Evolutionary conservation across 1,139 yeast genomes (phyloP).

Genomic region (Candida sanyaensis): DNA sequence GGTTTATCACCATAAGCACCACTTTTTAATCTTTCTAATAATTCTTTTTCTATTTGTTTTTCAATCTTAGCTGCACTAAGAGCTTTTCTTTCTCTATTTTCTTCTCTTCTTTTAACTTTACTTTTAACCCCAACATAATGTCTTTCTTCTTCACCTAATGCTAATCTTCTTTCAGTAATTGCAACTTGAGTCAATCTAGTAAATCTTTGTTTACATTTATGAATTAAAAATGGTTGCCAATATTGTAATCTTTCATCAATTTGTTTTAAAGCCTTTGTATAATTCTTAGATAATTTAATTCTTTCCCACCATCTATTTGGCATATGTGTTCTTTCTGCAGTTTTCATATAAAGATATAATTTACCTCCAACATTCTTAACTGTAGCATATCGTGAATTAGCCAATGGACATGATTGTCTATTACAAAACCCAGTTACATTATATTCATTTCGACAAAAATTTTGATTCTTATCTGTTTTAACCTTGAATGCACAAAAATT

Average conservation of each 20-base stretch:
- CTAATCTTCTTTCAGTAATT: conserved; percentile 92
- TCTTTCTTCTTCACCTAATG: conserved; percentile 88
- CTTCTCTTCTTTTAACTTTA: conserved; percentile 92
- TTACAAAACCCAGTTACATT: conserved; percentile 90
- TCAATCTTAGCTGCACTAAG: conserved; percentile 95
- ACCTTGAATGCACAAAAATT: conserved; percentile 88
- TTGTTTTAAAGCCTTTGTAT: conserved; percentile 82
- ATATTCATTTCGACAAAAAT: conserved; percentile 84
- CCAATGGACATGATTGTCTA: conserved; percentile 93
- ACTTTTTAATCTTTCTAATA: conserved; percentile 88
- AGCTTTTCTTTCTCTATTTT: conserved; percentile 93
- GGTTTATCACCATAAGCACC: conserved; percentile 99
- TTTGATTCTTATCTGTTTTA: conserved; percentile 77
- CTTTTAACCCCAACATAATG: conserved; percentile 90
- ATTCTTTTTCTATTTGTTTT: conserved; percentile 92
- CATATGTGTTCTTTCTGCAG: conserved; percentile 95
- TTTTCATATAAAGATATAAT: conserved; percentile 90
- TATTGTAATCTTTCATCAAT: conserved; percentile 83
- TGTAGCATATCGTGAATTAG: conserved; percentile 94
- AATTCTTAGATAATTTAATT: conserved; percentile 83
- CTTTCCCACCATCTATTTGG: conserved; percentile 96
- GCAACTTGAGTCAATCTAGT: conserved; percentile 95
- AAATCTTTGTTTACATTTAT: conserved; percentile 93
- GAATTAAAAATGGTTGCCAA: conserved; percentile 91
- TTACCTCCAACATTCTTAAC: conserved; percentile 87